Evolutionary conservation across 2,329 filamentous ascomycete genomes (phyloP).

Genomic region (Alternaria dauci): DNA sequence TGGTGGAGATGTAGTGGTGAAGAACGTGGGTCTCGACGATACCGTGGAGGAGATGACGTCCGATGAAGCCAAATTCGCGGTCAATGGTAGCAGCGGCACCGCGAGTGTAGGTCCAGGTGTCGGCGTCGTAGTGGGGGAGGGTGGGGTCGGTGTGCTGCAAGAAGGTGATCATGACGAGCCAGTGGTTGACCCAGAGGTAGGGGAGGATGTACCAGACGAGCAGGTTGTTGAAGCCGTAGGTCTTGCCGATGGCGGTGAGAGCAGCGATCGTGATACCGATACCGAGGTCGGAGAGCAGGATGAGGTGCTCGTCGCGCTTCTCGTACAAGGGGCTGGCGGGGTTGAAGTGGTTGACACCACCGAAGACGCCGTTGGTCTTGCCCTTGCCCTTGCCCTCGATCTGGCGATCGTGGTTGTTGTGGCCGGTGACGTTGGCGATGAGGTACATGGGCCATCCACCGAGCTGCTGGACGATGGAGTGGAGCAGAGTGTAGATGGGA

Average conservation of each 20-base stretch:
- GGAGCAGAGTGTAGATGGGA: conserved; percentile 78
- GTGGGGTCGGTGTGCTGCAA: conserved; percentile 96
- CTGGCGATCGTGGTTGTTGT: conserved; percentile 93
- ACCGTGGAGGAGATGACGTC: conserved; percentile 87
- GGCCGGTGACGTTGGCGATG: conserved; percentile 89
- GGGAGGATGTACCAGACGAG: conserved; percentile 94
- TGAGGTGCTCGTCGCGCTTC: conserved; percentile 86
- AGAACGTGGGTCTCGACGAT: conserved; percentile 98
- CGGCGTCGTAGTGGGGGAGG: conserved; percentile 87
- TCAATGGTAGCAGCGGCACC: conserved; percentile 96
- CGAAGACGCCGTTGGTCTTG: conserved; percentile 82
- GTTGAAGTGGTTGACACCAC: conserved; percentile 94
- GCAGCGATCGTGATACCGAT: conserved; percentile 65
- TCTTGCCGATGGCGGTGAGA: conserved; percentile 75
- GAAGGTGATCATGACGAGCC: conserved; percentile 97
- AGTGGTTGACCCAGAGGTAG: conserved; percentile 99
- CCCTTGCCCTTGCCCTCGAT: conserved; percentile 91
- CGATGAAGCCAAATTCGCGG: conserved; percentile 96
- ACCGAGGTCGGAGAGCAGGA: conserved; percentile 86
- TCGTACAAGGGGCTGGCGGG: conserved; percentile 90
- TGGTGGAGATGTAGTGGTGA: conserved; percentile 95
- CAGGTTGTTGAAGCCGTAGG: conserved; percentile 85
- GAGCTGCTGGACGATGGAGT: conserved; percentile 85
- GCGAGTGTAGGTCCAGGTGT: conserved; percentile 91
- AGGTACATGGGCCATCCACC: conserved; percentile 95